Evolutionary conservation across 306 rosid genomes (phyloP).

Genomic region (Casuarina equisetifolia): DNA sequence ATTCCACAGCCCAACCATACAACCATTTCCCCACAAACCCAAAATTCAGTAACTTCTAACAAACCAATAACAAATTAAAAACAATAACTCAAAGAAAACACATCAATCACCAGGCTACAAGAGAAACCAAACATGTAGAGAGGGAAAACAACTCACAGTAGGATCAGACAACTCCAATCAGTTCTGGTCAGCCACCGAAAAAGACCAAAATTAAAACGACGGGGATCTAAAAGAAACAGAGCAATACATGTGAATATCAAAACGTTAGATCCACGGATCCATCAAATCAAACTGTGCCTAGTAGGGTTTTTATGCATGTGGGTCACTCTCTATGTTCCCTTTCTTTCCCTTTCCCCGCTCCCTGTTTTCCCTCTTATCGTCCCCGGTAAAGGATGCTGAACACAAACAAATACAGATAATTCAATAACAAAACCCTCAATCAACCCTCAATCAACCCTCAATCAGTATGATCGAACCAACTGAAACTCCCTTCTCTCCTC

Average conservation of each 20-base stretch:
- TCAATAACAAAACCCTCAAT: neutral
- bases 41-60: constrained; percentile 19
- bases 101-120: neutral
- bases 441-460: constrained; percentile 8
- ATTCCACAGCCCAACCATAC: constrained; percentile 27
- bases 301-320: constrained; percentile 45
- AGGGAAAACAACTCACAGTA: constrained; percentile 29
- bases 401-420: constrained; percentile 21
- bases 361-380: constrained; percentile 2
- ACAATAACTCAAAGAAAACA: constrained; percentile 10
- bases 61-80: constrained; percentile 11
- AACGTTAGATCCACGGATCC: constrained; percentile 81
- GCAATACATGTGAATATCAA: constrained; percentile 56
- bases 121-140: neutral
- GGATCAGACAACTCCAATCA: constrained; percentile 32
- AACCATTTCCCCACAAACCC: constrained; percentile 2
- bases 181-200: constrained; percentile 38
- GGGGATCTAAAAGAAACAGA: constrained; percentile 61
- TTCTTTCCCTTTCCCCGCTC: neutral
- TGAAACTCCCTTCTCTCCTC: constrained; percentile 12
- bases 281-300: constrained; percentile 43
- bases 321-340: neutral
- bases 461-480: constrained; percentile 42
- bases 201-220: constrained; percentile 38
- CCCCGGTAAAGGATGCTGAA: constrained; percentile 5